phyloP scores from a whole-genome alignment of 176 grass and related monocot species.

The Musa schizocarpa region DNA sequence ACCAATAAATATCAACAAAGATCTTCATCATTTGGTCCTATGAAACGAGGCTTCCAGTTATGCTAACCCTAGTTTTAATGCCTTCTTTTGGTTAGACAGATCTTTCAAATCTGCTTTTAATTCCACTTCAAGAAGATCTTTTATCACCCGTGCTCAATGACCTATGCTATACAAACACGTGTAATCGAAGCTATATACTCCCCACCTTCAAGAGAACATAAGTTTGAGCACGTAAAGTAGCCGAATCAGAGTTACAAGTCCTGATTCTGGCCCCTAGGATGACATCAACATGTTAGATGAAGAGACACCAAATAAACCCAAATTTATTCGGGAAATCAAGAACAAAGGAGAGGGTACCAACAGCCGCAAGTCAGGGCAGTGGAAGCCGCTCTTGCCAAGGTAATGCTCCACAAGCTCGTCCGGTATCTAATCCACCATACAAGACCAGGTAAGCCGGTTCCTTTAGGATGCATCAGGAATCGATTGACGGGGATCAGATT shows the following conservation, averaged over 20 bases:
- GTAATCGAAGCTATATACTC: no score
- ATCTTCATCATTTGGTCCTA: no score
- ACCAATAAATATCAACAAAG: no score
- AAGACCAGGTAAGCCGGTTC: not conserved
- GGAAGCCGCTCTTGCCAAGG: slow-evolving; percentile 82
- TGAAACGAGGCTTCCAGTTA: no score
- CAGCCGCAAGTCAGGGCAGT: slow-evolving; percentile 88
- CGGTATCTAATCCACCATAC: slow-evolving; percentile 45
- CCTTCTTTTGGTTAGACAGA: no score
- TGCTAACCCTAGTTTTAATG: no score
- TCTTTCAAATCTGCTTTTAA: not conserved
- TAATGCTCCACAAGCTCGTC: slow-evolving; percentile 99
- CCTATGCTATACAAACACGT: no score
- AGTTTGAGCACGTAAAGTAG: no score
- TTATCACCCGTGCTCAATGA: no score
- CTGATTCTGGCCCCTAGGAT: no score
- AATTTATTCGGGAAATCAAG: not conserved
- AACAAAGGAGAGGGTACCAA: slow-evolving; percentile 26
- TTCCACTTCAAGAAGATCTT: not conserved
- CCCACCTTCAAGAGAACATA: no score
- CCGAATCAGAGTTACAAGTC: no score
- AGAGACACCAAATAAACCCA: not conserved
- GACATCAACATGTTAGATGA: not conserved
- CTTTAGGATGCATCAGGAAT: not conserved
- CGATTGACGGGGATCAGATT: not conserved